Evolutionary conservation across 306 rosid genomes (phyloP).

Genomic region (Gastrolobium villosum): DNA sequence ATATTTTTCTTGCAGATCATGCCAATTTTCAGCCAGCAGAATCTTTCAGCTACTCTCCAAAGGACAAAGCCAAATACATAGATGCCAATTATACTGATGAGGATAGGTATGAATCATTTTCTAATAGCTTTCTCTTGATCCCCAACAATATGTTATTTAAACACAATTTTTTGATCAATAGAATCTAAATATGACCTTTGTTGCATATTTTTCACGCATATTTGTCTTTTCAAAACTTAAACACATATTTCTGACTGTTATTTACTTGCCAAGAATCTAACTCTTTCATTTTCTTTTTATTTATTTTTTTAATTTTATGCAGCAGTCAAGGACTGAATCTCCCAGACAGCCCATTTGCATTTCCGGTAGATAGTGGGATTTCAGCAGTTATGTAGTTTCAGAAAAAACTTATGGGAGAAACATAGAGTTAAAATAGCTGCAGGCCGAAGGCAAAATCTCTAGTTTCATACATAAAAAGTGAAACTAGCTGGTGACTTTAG

Average conservation of each 20-base stretch:
- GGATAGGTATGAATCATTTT: conserved; percentile 58
- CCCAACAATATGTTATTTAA: background rate
- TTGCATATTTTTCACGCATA: background rate
- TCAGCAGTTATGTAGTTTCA: conserved; percentile 45
- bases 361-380: conserved; percentile 41
- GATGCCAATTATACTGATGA: conserved; percentile 53
- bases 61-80: conserved; percentile 32
- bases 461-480: conserved; percentile 5
- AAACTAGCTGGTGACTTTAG: too few species aligned
- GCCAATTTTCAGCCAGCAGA: conserved; percentile 54
- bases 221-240: background rate
- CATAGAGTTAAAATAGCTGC: conserved; percentile 29
- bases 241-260: background rate
- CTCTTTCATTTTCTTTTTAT: background rate
- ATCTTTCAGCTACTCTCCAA: conserved; percentile 40
- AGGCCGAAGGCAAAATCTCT: conserved; percentile 22
- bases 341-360: conserved; percentile 84
- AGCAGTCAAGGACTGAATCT: conserved; percentile 70
- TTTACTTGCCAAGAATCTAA: background rate
- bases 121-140: background rate
- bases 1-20: conserved; percentile 54
- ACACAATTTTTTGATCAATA: background rate
- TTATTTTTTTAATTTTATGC: background rate
- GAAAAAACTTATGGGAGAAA: conserved; percentile 18
- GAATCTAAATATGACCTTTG: background rate